Evolutionary conservation across 768 basidiomycete genomes (phyloP).

Genomic region (Rhodotorula sphaerocarpa): DNA sequence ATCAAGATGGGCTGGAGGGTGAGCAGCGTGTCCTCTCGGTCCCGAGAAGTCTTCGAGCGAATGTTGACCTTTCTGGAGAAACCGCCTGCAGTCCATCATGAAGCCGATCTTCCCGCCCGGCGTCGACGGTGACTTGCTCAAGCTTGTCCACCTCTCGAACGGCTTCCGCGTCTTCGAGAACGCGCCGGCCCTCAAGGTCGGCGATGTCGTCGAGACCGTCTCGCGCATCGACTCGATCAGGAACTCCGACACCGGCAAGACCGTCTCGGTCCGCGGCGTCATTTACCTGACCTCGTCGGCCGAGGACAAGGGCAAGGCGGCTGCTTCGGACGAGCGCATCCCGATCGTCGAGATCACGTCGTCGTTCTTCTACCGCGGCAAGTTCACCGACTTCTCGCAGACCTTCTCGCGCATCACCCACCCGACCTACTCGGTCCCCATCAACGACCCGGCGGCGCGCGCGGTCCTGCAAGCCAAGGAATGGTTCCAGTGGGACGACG

Average conservation of each 20-base stretch:
- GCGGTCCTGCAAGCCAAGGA: conserved; percentile 91
- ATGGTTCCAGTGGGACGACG: conserved; percentile 95
- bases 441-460: conserved; percentile 67
- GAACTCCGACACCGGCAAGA: conserved; percentile 86
- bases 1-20: conserved; percentile 99
- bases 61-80: no score
- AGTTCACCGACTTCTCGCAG: conserved; percentile 85
- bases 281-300: conserved; percentile 49
- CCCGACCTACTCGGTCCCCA: conserved; percentile 71
- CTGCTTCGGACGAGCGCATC: conserved; percentile 48
- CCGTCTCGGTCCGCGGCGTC: conserved; percentile 73
- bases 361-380: conserved; percentile 92
- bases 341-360: conserved; percentile 89
- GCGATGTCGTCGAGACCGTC: conserved; percentile 82
- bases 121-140: conserved; percentile 89
- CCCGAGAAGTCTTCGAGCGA: background rate
- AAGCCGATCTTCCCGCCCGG: conserved; percentile 86
- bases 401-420: conserved; percentile 91
- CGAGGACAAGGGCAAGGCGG: conserved; percentile 59
- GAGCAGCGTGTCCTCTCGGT: conserved; percentile 38
- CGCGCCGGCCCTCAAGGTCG: conserved; percentile 64
- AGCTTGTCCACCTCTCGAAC: conserved; percentile 93
- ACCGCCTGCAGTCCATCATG: conserved; percentile 82
- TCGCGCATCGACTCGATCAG: conserved; percentile 80
- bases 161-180: conserved; percentile 84